Evolutionary conservation across 2,329 filamentous ascomycete genomes (phyloP).

Genomic region (Lachnellula willkommii): DNA sequence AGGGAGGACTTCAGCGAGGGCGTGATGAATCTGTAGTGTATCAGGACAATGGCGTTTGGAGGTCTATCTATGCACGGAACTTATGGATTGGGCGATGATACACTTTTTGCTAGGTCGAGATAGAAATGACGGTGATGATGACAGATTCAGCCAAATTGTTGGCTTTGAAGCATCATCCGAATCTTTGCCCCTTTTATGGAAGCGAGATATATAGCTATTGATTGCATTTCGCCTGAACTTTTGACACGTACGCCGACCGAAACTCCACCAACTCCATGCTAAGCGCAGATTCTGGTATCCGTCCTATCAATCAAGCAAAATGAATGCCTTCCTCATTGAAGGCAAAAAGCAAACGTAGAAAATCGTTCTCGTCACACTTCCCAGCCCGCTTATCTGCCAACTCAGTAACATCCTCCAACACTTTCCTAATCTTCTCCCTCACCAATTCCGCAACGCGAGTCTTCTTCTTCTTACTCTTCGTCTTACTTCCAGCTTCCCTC

Average conservation of each 20-base stretch:
- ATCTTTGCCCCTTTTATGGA: not conserved
- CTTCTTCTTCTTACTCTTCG: slow-evolving; percentile 67
- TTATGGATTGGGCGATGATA: not conserved
- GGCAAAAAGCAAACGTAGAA: slow-evolving; percentile 70
- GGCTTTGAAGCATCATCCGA: not conserved
- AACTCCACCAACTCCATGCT: slow-evolving; percentile 26
- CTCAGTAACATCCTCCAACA: slow-evolving; percentile 74
- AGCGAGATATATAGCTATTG: not conserved
- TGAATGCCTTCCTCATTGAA: slow-evolving; percentile 94
- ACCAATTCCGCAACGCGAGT: slow-evolving; percentile 77
- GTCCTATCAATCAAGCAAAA: slow-evolving; percentile 45
- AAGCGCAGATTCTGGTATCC: slow-evolving; percentile 5
- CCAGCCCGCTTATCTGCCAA: slow-evolving; percentile 76
- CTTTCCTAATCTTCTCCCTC: slow-evolving; percentile 78
- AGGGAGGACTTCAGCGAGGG: slow-evolving; percentile 50
- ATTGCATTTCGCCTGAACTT: not conserved
- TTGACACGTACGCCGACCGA: not conserved
- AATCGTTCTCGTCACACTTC: slow-evolving; percentile 90
- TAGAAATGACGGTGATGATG: not conserved
- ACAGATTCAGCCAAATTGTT: not conserved
- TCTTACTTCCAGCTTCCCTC: slow-evolving; percentile 44
- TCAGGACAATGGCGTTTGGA: not conserved
- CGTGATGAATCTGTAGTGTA: slow-evolving; percentile 4
- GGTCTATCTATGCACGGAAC: not conserved
- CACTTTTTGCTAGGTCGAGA: not conserved